Evolutionary conservation across 768 basidiomycete species (phyloP).

Genomic region (Lentinula detonsa): DNA sequence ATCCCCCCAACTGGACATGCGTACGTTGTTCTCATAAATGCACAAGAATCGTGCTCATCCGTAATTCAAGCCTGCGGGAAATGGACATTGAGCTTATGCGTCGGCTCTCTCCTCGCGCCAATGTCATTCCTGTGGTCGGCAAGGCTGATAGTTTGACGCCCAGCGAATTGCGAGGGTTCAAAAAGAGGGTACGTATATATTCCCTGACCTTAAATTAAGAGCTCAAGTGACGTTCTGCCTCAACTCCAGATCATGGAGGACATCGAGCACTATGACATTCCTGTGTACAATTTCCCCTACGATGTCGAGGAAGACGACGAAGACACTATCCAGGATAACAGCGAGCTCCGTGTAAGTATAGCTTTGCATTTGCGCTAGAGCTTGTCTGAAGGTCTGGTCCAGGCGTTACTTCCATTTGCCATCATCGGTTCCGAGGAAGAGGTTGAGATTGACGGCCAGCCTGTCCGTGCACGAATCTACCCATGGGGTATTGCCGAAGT

Average conservation of each 20-base stretch:
- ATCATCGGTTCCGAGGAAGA: slow-evolving; percentile 98
- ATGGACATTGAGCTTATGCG: slow-evolving; percentile 99
- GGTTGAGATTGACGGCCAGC: slow-evolving; percentile 87
- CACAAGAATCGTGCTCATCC: slow-evolving; percentile 6
- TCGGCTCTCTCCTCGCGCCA: slow-evolving; percentile 93
- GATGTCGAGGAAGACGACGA: slow-evolving; percentile 99
- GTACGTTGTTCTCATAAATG: slow-evolving; percentile 41
- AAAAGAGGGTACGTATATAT: slow-evolving; percentile 67
- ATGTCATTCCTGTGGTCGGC: slow-evolving; percentile 97
- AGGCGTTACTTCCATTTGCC: slow-evolving; percentile 94
- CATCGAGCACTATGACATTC: slow-evolving; percentile 97
- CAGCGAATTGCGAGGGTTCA: slow-evolving; percentile 89
- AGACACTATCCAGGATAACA: slow-evolving; percentile 96
- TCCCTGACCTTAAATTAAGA: not conserved
- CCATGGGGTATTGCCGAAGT: slow-evolving; percentile 99
- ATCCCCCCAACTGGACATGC: slow-evolving; percentile 98
- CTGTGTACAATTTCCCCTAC: slow-evolving; percentile 99
- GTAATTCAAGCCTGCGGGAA: slow-evolving; percentile 65
- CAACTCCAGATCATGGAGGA: slow-evolving; percentile 90
- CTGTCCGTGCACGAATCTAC: slow-evolving; percentile 89
- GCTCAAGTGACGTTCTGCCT: not conserved
- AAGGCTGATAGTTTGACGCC: slow-evolving; percentile 96
- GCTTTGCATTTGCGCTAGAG: no score
- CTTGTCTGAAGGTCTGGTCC: not conserved
- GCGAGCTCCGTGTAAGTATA: slow-evolving; percentile 74